Conservation (phyloP, 345 rosid species). For the Linum tenue region DNA sequence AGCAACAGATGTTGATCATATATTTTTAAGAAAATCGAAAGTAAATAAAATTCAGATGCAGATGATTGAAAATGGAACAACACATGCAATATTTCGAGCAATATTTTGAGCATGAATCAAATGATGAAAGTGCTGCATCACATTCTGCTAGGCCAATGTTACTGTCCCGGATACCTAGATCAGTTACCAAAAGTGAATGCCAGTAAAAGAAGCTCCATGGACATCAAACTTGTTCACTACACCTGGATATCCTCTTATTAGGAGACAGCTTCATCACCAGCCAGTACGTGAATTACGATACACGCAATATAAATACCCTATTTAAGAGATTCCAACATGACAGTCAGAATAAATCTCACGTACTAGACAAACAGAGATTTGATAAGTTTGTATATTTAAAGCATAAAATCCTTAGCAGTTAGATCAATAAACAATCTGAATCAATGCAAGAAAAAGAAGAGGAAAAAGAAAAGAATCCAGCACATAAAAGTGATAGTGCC, state of each 20-base stretch:
- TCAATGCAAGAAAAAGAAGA: background rate
- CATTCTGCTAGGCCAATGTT: conserved; percentile 9
- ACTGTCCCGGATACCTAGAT: conserved; percentile 29
- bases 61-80: conserved; percentile 3
- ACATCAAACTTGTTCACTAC: conserved; percentile 60
- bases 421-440: conserved; percentile 4
- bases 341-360: conserved; percentile 43
- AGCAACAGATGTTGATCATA: background rate
- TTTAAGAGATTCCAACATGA: conserved; percentile 68
- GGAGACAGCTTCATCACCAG: conserved; percentile 71
- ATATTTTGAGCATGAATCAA: conserved; percentile 13
- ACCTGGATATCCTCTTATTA: conserved; percentile 77
- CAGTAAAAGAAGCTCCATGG: conserved; percentile 44
- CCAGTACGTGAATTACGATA: conserved; percentile 63
- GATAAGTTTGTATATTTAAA: conserved; percentile 22
- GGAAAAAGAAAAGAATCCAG: conserved; percentile 6
- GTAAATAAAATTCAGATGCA: background rate
- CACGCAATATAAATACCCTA: conserved; percentile 76
- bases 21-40: background rate
- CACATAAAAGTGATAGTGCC: background rate
- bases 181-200: conserved; percentile 32
- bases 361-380: conserved; percentile 34
- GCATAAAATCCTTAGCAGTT: conserved; percentile 9
- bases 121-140: conserved; percentile 14
- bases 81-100: background rate